phyloP scores from a whole-genome alignment of 495 filamentous ascomycete species.

The Penicillium tannophilum region DNA sequence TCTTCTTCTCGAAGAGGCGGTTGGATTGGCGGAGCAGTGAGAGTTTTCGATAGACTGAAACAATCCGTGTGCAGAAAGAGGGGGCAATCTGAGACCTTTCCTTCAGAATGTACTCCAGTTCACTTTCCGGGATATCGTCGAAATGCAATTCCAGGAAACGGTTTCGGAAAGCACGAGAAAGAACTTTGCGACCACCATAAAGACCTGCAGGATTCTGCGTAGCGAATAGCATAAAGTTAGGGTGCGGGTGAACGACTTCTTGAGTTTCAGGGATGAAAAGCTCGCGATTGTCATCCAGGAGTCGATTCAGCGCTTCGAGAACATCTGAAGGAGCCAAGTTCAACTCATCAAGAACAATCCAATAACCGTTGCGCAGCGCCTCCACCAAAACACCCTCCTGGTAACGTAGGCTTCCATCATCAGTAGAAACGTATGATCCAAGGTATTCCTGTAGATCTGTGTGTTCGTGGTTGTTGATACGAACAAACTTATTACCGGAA shows the following conservation, averaged over 20 bases:
- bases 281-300: slow-evolving; percentile 97
- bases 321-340: slow-evolving; percentile 97
- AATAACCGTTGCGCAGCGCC: slow-evolving; percentile 88
- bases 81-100: slow-evolving; percentile 86
- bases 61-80: slow-evolving; percentile 87
- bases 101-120: slow-evolving; percentile 90
- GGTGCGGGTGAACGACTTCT: slow-evolving; percentile 84
- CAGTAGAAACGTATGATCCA: slow-evolving; percentile 85
- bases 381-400: slow-evolving; percentile 95
- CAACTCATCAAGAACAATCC: slow-evolving; percentile 97
- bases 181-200: slow-evolving; percentile 90
- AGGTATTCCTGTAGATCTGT: slow-evolving; percentile 98
- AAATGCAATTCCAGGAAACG: slow-evolving; percentile 97
- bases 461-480: slow-evolving; percentile 99
- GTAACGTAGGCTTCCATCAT: slow-evolving; percentile 81
- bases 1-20: slow-evolving; percentile 93
- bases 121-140: slow-evolving; percentile 94
- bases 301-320: slow-evolving; percentile 89
- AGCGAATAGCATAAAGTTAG: slow-evolving; percentile 98
- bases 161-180: slow-evolving; percentile 94
- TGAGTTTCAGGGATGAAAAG: slow-evolving; percentile 97
- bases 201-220: slow-evolving; percentile 96
- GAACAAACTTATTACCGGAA: slow-evolving; percentile 93
- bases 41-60: slow-evolving; percentile 90
- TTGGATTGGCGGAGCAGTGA: slow-evolving; percentile 85